Percentiles rank a stretch among this genome's conserved stretches.
Evolutionary conservation across 441 rosid genomes (phyloP).

Genomic region (Mallotus repandus): DNA sequence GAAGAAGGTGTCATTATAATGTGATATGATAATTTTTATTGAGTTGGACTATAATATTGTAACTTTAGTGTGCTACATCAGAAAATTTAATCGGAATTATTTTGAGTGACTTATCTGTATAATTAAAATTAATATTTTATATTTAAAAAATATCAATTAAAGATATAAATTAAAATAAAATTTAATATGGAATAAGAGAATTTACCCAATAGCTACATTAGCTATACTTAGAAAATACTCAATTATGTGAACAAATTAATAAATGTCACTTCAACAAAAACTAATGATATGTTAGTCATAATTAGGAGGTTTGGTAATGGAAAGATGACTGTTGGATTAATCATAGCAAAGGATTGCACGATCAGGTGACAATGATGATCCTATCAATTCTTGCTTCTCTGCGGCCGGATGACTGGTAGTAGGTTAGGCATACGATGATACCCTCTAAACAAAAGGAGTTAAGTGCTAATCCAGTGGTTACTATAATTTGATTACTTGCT

Average conservation of each 20-base stretch:
- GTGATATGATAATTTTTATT: too few species aligned
- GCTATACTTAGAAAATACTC: neutral
- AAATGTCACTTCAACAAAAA: neutral
- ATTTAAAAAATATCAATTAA: too few species aligned
- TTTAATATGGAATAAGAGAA: too few species aligned
- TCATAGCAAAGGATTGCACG: conserved; percentile 35
- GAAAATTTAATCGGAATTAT: too few species aligned
- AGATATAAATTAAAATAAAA: too few species aligned
- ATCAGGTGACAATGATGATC: conserved; percentile 34
- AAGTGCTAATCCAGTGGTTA: conserved; percentile 3
- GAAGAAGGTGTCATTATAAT: too few species aligned
- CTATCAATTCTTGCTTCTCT: conserved; percentile 31
- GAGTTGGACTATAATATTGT: too few species aligned
- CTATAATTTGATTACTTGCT: conserved; percentile 22
- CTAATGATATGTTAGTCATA: neutral
- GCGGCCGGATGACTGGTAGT: conserved; percentile 23
- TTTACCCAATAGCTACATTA: too few species aligned
- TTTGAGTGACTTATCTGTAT: too few species aligned
- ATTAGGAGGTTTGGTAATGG: conserved; percentile 7
- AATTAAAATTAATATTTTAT: too few species aligned
- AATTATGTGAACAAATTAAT: neutral
- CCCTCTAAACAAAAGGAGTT: too few species aligned
- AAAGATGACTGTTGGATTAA: conserved; percentile 27
- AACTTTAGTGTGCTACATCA: too few species aligned
- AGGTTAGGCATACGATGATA: neutral